Evolutionary conservation across 176 grass and related monocot species (phyloP), one percentile per base, ranked within the genome.

Genomic region (Luzula sylvatica): DNA sequence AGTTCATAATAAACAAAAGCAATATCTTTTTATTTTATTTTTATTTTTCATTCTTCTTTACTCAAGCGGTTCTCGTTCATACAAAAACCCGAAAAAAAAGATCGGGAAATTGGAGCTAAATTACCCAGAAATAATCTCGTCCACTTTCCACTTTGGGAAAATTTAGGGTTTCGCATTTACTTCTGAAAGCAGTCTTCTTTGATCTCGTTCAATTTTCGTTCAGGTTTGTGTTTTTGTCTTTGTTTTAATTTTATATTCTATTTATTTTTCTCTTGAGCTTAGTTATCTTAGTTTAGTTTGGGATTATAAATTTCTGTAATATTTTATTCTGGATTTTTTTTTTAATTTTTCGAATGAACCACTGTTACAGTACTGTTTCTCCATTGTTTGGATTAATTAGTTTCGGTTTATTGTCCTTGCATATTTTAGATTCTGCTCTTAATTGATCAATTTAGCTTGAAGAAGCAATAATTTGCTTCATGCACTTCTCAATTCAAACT

Each of bases 71-170:
- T 39, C 26, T 38, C 18, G 15, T 32, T 58, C 15, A 14, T 1
- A 6, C 1, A 38, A 26, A 12, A 43, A 19, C 30, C 21, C 14
- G 38, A 20, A 53, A 22, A 45, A 13, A 29, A 15, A 20, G 3
- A 8, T 5, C 2, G 28, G 17, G 55, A 38, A 42, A 16, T 42
- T 55, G 58, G 50, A 50, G 68, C 21, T 42, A 40, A 50, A 16
- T 5, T 45, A 52, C 46, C 3, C 44, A 22, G 26, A 42, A 66
- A 28, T 45, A 71, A 65, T 65, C 79, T 81, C 26, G 3, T 54
- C 46, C 28, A 3, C 55, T 78, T 87, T 81, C 83, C 73, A 35
- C 73, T 81, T 87, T 78, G 55, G 79, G 83, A 61, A 94, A 60
- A 41, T 61, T 53, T 51, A 67, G 71, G 69, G 46, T 53, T 54